These are phyloP conservation scores for Zea mays DNA, from an alignment of 176 grass and related monocot genomes.

Conservation along the genomic window DNA sequence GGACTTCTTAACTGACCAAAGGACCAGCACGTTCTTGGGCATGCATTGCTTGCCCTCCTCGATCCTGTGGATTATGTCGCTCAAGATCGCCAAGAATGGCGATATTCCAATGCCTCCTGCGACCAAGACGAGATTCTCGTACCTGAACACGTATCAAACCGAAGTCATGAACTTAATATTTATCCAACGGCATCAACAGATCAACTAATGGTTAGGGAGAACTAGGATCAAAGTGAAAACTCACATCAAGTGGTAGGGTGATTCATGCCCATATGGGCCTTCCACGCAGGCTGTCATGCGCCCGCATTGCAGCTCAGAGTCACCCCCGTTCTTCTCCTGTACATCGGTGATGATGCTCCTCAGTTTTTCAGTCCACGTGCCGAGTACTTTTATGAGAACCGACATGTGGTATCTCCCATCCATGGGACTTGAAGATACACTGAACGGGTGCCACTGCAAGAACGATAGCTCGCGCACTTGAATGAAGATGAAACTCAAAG, in stretches of 20 bases:
- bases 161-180: not conserved
- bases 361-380: conserved; percentile 78
- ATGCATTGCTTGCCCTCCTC: conserved; percentile 62
- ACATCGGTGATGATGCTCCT: conserved; percentile 56
- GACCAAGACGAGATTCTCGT: conserved; percentile 96
- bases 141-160: conserved; percentile 41
- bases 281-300: conserved; percentile 80
- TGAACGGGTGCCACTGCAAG: conserved; percentile 97
- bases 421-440: conserved; percentile 92
- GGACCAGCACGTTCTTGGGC: conserved; percentile 77
- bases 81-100: conserved; percentile 85
- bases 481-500: conserved; percentile 91
- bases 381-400: conserved; percentile 92
- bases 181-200: not conserved
- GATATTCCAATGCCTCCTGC: conserved; percentile 95
- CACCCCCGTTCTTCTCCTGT: conserved; percentile 42
- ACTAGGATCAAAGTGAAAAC: conserved; percentile 26
- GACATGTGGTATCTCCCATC: conserved; percentile 89
- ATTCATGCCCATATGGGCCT: conserved; percentile 94
- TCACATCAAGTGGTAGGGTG: conserved; percentile 96
- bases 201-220: not conserved
- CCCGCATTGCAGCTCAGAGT: conserved; percentile 20
- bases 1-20: conserved; percentile 91
- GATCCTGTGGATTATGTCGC: conserved; percentile 80
- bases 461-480: conserved; percentile 85